A percentile compares a stretch with the other conserved stretches of the same genome.
These are phyloP conservation scores for Mycena maculata DNA, from an alignment of 768 basidiomycete species.

Conservation along the genomic window DNA sequence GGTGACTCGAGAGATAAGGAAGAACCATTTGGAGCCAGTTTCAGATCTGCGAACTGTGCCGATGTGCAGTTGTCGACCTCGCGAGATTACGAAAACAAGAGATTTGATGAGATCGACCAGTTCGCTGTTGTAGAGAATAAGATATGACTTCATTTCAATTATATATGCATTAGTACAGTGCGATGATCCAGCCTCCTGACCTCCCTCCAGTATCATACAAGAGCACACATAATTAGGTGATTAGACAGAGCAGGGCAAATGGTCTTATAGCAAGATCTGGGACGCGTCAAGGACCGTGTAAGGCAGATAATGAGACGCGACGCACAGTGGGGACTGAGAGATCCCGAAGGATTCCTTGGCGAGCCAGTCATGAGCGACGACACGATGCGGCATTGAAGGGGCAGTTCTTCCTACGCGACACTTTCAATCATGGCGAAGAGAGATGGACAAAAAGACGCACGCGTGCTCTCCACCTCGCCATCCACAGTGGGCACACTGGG, in stretches of 20 bases:
- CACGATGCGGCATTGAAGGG: not conserved
- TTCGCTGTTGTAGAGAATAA: too few relatives aligned
- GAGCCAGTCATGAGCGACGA: not conserved
- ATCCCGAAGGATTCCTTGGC: not conserved
- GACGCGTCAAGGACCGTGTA: not conserved
- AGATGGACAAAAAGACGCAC: not conserved
- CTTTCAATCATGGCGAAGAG: not conserved
- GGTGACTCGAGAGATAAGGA: too few relatives aligned
- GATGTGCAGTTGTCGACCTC: too few relatives aligned
- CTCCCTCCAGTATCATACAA: too few relatives aligned
- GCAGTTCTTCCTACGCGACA: constrained; percentile 3
- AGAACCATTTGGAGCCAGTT: too few relatives aligned
- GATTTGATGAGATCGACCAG: too few relatives aligned
- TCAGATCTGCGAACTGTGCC: too few relatives aligned
- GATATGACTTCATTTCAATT: too few relatives aligned
- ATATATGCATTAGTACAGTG: too few relatives aligned
- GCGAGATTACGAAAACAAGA: too few relatives aligned
- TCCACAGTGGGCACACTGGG: constrained; percentile 84
- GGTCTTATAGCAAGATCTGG: constrained; percentile 2
- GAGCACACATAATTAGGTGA: not conserved
- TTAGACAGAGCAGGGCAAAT: not conserved
- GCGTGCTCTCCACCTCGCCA: constrained; percentile 61
- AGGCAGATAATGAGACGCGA: not conserved
- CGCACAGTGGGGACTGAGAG: not conserved
- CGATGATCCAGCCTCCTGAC: too few relatives aligned